Evolutionary conservation across 805 yeast species (phyloP), one percentile per base, ranked within the genome.

Genomic region (Pichia scutulata): DNA sequence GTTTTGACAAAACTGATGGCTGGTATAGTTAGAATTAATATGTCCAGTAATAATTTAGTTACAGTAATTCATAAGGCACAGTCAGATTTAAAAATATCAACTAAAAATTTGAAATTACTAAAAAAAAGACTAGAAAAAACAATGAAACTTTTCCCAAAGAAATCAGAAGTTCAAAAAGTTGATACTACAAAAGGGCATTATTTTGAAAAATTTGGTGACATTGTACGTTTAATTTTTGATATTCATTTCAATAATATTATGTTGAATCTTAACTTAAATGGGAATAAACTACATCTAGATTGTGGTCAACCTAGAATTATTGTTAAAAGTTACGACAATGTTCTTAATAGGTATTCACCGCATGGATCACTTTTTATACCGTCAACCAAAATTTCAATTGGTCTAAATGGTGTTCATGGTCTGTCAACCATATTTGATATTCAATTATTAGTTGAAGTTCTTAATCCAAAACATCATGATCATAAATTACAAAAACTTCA

Each of bases 401-500:
- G 57, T 6, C 49, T 60, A 2, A 57, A 52, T 13, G 66, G 73
- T 5, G 72, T 73, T 39, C 67, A 73, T 54, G 56, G 73, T 59
- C 44, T 67, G 46, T 54, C 76, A 57, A 69, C 69, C 5, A 44
- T 78, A 2, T 44, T 76, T 18, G 80, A 84, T 56, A 60, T 80
- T 13, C 71, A 73, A 52, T 52, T 80, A 53, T 56, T 67, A n/a
- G 46, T 77, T 46, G 70, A 70, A 58, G 56, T 80, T 14, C 54
- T 66, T n/a, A 74, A 78, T 39, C 63, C 70, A 2, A 70, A 60
- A 8, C 67, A 62, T 4, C 55, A 55, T 0, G 58, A 55, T 0
- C 52, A 59, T 18, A 43, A 56, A 2, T 58, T 68, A 2, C 78
- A 75, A 51, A 70, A 79, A 0, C 65, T 84, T 4, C 83, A 81